These are phyloP conservation scores for Rhizoctonia solani DNA, from an alignment of 1,284 basidiomycete genomes.

Conservation along the genomic window DNA sequence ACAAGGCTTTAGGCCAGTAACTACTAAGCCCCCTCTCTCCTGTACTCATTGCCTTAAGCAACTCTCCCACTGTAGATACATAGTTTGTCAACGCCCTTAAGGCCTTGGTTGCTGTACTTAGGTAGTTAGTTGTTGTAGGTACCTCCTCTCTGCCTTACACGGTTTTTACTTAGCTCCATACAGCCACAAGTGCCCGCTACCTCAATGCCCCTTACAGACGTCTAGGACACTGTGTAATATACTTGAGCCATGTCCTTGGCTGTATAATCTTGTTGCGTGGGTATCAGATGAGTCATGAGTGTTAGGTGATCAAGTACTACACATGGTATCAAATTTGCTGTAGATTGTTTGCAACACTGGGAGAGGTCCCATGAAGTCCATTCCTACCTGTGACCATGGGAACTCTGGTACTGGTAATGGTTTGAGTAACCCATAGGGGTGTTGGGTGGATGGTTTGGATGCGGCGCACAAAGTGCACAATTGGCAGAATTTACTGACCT, in stretches of 20 bases:
- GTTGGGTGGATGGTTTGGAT: constrained; percentile 30
- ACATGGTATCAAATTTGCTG: constrained; percentile 44
- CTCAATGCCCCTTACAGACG: too few relatives aligned
- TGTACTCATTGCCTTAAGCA: too few relatives aligned
- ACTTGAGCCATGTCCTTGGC: neutral
- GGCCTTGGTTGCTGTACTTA: too few relatives aligned
- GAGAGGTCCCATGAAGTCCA: constrained; percentile 50
- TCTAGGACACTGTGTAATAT: too few relatives aligned
- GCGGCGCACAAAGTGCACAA: constrained; percentile 44
- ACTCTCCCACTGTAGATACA: too few relatives aligned
- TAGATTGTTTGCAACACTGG: constrained; percentile 43
- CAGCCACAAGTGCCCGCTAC: too few relatives aligned
- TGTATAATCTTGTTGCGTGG: neutral
- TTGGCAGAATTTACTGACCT: neutral
- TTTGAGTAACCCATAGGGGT: constrained; percentile 36
- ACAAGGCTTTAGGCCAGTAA: too few relatives aligned
- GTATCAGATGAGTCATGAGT: constrained; percentile 38
- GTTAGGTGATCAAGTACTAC: constrained; percentile 48
- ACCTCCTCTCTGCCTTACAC: too few relatives aligned
- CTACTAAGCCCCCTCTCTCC: too few relatives aligned
- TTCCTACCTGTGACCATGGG: constrained; percentile 42
- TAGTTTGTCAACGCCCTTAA: too few relatives aligned
- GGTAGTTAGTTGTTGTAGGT: too few relatives aligned
- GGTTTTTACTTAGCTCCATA: too few relatives aligned
- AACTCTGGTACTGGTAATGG: constrained; percentile 36